A percentile compares a stretch with the other conserved stretches of the same genome.
phyloP scores from a whole-genome alignment of 352 stramenopile species.

The Phytophthora palmivora region DNA sequence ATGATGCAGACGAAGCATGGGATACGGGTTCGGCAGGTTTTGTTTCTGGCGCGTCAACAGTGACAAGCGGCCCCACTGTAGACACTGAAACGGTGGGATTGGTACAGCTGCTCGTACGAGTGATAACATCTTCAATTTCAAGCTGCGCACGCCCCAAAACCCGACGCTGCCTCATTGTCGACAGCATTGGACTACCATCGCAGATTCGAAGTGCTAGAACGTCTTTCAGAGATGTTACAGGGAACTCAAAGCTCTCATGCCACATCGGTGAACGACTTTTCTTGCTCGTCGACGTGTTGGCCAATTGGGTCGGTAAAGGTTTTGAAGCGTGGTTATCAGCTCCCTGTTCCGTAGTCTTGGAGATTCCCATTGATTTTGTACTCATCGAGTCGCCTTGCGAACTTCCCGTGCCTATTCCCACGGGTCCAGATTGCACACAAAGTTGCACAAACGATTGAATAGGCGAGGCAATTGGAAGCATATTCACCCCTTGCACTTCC shows the following conservation, averaged over 20 bases:
- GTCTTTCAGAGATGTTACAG: slow-evolving; percentile 57
- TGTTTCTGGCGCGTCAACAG: slow-evolving; percentile 3
- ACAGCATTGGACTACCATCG: slow-evolving; percentile 52
- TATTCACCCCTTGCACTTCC: slow-evolving; percentile 69
- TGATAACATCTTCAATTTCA: slow-evolving; percentile 53
- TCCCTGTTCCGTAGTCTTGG: slow-evolving; percentile 10
- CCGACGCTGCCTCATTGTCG: slow-evolving; percentile 38
- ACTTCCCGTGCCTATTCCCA: neutral
- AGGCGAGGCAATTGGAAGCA: slow-evolving; percentile 64
- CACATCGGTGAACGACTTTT: slow-evolving; percentile 69
- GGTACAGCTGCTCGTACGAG: slow-evolving; percentile 30
- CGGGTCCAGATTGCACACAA: slow-evolving; percentile 34
- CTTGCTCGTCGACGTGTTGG: slow-evolving; percentile 68
- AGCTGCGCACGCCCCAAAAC: slow-evolving; percentile 57
- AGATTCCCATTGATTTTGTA: slow-evolving; percentile 7
- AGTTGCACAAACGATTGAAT: slow-evolving; percentile 70
- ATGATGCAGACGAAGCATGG: slow-evolving; percentile 13
- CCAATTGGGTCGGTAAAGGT: slow-evolving; percentile 13
- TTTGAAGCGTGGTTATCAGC: slow-evolving; percentile 1
- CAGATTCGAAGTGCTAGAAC: slow-evolving; percentile 54
- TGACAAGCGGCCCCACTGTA: neutral
- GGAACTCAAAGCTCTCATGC: slow-evolving; percentile 68
- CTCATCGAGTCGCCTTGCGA: slow-evolving; percentile 19
- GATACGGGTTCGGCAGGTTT: slow-evolving; percentile 8
- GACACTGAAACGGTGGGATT: slow-evolving; percentile 5